Evolutionary conservation across 768 basidiomycete species (phyloP).

Genomic region (Kwoniella mangroviensis): DNA sequence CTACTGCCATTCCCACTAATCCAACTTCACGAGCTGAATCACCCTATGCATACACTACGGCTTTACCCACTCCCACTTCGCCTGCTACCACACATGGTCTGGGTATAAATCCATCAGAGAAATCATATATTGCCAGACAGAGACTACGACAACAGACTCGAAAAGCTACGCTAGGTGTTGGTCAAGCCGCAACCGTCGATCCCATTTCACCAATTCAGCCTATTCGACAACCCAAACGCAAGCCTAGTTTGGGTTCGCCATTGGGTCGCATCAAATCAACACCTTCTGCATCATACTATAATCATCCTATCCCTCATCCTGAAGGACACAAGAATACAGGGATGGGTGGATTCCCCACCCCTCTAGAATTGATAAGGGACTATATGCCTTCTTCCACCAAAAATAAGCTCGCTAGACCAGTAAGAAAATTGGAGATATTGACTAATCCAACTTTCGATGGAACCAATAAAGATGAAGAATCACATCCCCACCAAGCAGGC

Average conservation of each 20-base stretch:
- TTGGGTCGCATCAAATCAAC: conserved; percentile 10
- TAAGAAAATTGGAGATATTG: conserved; percentile 12
- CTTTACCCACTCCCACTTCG: neutral
- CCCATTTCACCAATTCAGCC: neutral
- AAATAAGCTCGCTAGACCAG: conserved; percentile 10
- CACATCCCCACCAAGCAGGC: neutral
- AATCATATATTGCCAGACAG: conserved; percentile 8
- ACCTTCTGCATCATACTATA: neutral
- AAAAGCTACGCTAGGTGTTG: neutral
- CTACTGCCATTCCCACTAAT: neutral
- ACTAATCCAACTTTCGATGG: neutral
- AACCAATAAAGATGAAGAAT: conserved; percentile 6
- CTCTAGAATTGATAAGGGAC: conserved; percentile 15
- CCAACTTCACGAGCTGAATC: conserved; percentile 4
- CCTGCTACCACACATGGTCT: neutral
- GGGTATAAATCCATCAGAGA: neutral
- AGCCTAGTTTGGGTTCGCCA: neutral
- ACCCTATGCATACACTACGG: conserved; percentile 4
- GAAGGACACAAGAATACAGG: conserved; percentile 22
- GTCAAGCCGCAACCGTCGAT: conserved; percentile 1
- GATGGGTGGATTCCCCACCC: conserved; percentile 26
- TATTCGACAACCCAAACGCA: neutral
- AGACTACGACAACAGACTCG: conserved; percentile 23
- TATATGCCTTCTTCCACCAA: conserved; percentile 14
- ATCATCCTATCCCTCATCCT: conserved; percentile 2